A percentile compares a stretch with the other conserved stretches of the same genome.
Conservation (phyloP, 2,329 filamentous ascomycete genomes). For the Ceratocystis lukuohia region DNA sequence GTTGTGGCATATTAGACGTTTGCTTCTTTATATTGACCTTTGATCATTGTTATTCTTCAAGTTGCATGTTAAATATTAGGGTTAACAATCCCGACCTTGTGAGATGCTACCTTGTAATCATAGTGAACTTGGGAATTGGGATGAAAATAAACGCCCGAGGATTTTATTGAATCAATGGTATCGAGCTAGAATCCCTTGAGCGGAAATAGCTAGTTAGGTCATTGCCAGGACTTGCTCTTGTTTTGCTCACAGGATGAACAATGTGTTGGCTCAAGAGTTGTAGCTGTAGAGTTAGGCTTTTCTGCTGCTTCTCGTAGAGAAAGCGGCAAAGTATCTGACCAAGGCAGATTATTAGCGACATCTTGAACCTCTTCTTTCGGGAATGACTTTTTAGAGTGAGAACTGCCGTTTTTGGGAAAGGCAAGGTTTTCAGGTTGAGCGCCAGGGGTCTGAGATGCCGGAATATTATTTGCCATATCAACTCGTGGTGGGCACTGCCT, state of each 20-base stretch:
- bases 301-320: not conserved
- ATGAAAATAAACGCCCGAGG: no score
- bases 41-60: not conserved
- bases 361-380: not conserved
- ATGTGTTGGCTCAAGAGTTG: not conserved
- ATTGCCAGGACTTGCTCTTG: not conserved
- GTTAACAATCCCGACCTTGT: no score
- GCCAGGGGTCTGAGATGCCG: not conserved
- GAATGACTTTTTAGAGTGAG: not conserved
- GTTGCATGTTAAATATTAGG: no score
- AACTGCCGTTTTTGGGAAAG: no score
- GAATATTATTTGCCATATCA: not conserved
- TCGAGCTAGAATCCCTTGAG: no score
- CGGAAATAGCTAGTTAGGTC: not conserved
- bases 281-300: not conserved
- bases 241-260: not conserved
- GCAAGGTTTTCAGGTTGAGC: not conserved
- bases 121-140: no score
- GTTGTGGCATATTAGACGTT: slow-evolving; percentile 6
- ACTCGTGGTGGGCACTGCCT: slow-evolving; percentile 1
- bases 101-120: no score
- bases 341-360: not conserved
- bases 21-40: not conserved
- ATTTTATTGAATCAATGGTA: no score
- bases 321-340: not conserved